phyloP scores from a whole-genome alignment of 139 green algal species.

The Chlamydomonas sp. region DNA sequence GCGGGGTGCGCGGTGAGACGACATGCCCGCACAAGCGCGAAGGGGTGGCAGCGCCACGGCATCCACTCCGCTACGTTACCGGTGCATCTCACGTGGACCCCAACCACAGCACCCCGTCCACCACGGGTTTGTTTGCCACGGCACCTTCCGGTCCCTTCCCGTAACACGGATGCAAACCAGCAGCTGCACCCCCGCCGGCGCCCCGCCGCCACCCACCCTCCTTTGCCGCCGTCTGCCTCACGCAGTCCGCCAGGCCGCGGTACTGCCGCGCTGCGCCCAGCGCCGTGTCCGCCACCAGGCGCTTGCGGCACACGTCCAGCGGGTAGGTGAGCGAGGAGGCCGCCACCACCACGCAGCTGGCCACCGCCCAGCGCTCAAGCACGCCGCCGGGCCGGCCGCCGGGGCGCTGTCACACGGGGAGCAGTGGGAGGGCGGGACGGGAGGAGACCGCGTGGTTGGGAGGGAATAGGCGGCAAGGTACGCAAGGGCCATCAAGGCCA shows the following conservation, averaged over 20 bases:
- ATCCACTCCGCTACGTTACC: too few species aligned
- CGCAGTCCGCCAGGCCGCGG: conserved; percentile 31
- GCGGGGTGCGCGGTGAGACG: background rate
- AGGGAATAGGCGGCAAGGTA: background rate
- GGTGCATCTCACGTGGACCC: too few species aligned
- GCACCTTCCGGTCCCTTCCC: background rate
- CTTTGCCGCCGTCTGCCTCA: conserved; percentile 28
- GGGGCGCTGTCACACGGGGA: background rate
- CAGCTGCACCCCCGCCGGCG: background rate
- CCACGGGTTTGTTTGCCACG: too few species aligned
- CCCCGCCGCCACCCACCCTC: conserved; percentile 30
- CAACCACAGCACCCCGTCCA: too few species aligned
- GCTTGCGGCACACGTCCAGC: conserved; percentile 53
- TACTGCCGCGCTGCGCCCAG: conserved; percentile 15
- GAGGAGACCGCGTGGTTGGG: too few species aligned
- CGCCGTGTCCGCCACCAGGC: conserved; percentile 51
- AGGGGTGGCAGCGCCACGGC: too few species aligned
- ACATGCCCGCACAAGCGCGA: background rate
- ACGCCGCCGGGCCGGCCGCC: background rate
- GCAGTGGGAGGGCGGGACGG: background rate
- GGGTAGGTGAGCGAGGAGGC: conserved; percentile 49
- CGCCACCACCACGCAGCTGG: conserved; percentile 34
- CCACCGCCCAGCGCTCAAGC: conserved; percentile 16
- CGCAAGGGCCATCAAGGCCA: background rate
- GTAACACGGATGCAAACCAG: background rate